Evolutionary conservation across 805 yeast genomes (phyloP).

Genomic region (Starmerella apis): DNA sequence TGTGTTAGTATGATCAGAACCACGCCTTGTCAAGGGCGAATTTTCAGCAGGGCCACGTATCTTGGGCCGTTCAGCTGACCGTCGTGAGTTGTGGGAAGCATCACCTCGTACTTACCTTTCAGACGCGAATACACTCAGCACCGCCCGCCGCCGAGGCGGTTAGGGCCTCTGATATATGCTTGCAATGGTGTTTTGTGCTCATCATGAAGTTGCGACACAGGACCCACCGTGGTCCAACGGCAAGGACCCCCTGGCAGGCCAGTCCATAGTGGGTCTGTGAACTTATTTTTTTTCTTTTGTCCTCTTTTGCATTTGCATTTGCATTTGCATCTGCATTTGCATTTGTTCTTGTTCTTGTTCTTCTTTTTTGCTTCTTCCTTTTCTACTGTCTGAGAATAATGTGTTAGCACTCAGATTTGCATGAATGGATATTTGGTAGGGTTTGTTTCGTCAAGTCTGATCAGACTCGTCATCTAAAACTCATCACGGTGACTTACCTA

Average conservation of each 20-base stretch:
- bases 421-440: slow-evolving; percentile 76
- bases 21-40: slow-evolving; percentile 83
- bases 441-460: slow-evolving; percentile 80
- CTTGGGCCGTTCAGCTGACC: slow-evolving; percentile 50
- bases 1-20: slow-evolving; percentile 34
- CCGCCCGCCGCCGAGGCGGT: slow-evolving; percentile 27
- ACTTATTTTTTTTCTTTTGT: too few relatives aligned
- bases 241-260: slow-evolving; percentile 13
- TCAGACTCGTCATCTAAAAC: slow-evolving; percentile 97
- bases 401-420: slow-evolving; percentile 56
- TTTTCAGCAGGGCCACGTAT: slow-evolving; percentile 59
- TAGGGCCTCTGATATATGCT: slow-evolving; percentile 93
- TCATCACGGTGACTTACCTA: slow-evolving; percentile 38
- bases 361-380: too few relatives aligned
- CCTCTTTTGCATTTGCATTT: too few relatives aligned
- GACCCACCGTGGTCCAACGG: slow-evolving; percentile 9
- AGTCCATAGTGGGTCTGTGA: not conserved
- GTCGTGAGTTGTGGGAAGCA: slow-evolving; percentile 56
- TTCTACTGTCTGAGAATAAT: not conserved
- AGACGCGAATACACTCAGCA: slow-evolving; percentile 53
- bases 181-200: slow-evolving; percentile 73
- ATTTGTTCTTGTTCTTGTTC: too few relatives aligned
- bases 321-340: too few relatives aligned
- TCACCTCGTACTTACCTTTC: slow-evolving; percentile 41
- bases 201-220: slow-evolving; percentile 37